These are phyloP conservation scores for Casuarina glauca DNA, from an alignment of 306 rosid species.

Conservation along the genomic window DNA sequence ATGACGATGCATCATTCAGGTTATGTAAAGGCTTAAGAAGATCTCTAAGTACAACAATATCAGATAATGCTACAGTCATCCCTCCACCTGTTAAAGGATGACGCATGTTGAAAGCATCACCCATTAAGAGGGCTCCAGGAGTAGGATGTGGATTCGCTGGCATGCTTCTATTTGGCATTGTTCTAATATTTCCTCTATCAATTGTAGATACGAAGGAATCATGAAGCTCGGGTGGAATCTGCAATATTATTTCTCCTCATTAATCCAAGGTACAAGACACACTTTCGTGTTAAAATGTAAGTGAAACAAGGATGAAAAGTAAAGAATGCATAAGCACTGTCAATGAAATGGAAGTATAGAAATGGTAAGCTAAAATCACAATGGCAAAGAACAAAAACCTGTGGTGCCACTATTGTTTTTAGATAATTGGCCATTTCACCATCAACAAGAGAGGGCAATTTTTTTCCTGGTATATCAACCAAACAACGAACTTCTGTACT, in stretches of 20 bases:
- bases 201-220: slow-evolving; percentile 54
- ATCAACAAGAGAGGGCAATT: slow-evolving; percentile 42
- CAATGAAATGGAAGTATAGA: slow-evolving; percentile 1
- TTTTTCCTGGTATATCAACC: slow-evolving; percentile 61
- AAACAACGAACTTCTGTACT: slow-evolving; percentile 59
- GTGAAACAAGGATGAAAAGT: background rate
- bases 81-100: slow-evolving; percentile 78
- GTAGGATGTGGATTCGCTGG: slow-evolving; percentile 51
- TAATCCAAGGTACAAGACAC: slow-evolving; percentile 14
- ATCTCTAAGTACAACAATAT: slow-evolving; percentile 53
- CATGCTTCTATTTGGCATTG: slow-evolving; percentile 60
- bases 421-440: slow-evolving; percentile 55
- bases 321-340: background rate
- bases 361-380: background rate
- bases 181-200: slow-evolving; percentile 50
- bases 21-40: slow-evolving; percentile 44
- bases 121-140: slow-evolving; percentile 65
- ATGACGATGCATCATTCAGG: slow-evolving; percentile 40
- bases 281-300: background rate
- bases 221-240: slow-evolving; percentile 55
- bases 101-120: slow-evolving; percentile 73
- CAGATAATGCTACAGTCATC: slow-evolving; percentile 72
- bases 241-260: slow-evolving; percentile 19
- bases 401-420: slow-evolving; percentile 55
- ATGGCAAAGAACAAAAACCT: slow-evolving; percentile 37